Base-by-base conservation (phyloP, 345 rosid species). In the Melastoma malabathricum region DNA sequence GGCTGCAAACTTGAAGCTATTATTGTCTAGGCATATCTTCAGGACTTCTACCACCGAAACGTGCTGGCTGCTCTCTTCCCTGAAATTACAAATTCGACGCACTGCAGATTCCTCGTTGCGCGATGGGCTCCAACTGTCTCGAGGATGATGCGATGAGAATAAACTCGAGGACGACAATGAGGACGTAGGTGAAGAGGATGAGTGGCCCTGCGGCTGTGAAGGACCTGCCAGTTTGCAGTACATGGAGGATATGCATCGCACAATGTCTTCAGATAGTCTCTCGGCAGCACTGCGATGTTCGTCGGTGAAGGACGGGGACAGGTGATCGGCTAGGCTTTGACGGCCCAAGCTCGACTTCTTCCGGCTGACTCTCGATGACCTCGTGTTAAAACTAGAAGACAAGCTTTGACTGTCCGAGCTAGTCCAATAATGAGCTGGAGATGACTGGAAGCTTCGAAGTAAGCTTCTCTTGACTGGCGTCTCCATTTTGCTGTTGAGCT, bases 201-300 rank as follows among this genome's bases (percentile, higher is more conserved):
- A 55, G 62, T 62, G 71, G 59, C 60, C 62, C 38, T 66, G 58
- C 56, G 63, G 15, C 29, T 63, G 47, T 17, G 66, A 58, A 51
- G 63, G 69, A 46, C 62, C 67, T 50, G 79, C 67, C 47, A 88
- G 79, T 60, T 81, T 78, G 80, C 81, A 73, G 64, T 84, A 88
- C 51, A 82, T 80, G 68, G 86, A 79, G 61, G 84, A 79, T 54
- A 87, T 84, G 63, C 94, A 87, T 80, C 75, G 77, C 52, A 84
- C 60, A 34, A 82, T 80, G 61, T 88, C 81, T 67, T 82, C 84
- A 12, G 97, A 82, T 27, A 84, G 82, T 59, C 71, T 76, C 68
- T 76, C 85, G 4, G 86, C 38, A 1, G 84, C 43, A 76, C 70
- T 29, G 43, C 47, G 50, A 69, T 18, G 54, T 18, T 63, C 64